Conservation (phyloP, 208 protist genomes). For the Phytomonas sp. region DNA sequence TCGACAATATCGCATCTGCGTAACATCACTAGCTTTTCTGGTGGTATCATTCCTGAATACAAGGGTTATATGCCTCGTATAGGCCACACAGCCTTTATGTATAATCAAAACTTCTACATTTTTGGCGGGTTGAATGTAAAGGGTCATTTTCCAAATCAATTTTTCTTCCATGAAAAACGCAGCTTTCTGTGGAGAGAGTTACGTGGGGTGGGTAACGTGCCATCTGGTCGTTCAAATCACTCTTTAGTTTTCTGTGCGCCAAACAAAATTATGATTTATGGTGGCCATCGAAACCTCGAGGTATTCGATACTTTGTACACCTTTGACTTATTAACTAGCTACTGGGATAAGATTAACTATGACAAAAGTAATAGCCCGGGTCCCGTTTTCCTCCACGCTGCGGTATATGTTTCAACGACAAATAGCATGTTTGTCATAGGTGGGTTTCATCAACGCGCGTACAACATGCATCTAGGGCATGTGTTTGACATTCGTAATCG, state of each 20-base stretch:
- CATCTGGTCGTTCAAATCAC: slow-evolving; percentile 71
- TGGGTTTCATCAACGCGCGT: slow-evolving; percentile 75
- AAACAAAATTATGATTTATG: slow-evolving; percentile 75
- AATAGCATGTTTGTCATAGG: slow-evolving; percentile 73
- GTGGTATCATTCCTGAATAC: slow-evolving; percentile 56
- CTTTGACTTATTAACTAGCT: slow-evolving; percentile 40
- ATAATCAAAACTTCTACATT: slow-evolving; percentile 62
- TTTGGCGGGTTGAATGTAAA: slow-evolving; percentile 71
- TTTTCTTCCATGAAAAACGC: slow-evolving; percentile 69
- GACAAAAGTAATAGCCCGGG: slow-evolving; percentile 60
- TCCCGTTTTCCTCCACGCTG: slow-evolving; percentile 71
- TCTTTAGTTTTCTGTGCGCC: slow-evolving; percentile 38
- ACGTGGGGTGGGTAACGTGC: slow-evolving; percentile 60
- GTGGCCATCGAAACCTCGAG: slow-evolving; percentile 62
- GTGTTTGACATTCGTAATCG: slow-evolving; percentile 72
- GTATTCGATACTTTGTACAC: slow-evolving; percentile 78
- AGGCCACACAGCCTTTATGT: slow-evolving; percentile 71
- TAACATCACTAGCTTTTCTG: slow-evolving; percentile 37
- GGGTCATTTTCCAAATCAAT: slow-evolving; percentile 46
- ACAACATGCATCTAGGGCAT: slow-evolving; percentile 78
- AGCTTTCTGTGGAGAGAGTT: slow-evolving; percentile 78
- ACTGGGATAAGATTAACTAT: slow-evolving; percentile 74
- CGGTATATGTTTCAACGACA: slow-evolving; percentile 51
- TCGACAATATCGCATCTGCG: not conserved
- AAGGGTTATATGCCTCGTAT: slow-evolving; percentile 59